These are phyloP conservation scores for Alternaria panax DNA, from an alignment of 2,329 filamentous ascomycete genomes.

Conservation along the genomic window DNA sequence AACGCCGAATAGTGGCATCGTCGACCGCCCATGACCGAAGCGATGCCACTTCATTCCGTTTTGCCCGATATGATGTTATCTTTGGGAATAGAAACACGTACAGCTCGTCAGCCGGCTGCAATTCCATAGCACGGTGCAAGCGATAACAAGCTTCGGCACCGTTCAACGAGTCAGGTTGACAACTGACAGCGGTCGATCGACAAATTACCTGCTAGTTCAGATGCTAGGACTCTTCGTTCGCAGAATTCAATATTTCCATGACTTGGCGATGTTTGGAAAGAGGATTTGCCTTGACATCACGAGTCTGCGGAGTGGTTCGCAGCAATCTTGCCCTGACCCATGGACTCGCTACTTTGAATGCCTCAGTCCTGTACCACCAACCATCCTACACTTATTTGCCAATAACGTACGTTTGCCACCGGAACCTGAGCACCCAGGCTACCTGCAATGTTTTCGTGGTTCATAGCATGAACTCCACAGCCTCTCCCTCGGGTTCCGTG, in stretches of 20 bases:
- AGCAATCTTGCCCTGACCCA: conserved; percentile 15
- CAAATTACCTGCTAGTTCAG: conserved; percentile 3
- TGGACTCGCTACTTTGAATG: conserved; percentile 18
- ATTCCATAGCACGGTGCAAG: background rate
- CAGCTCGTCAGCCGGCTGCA: background rate
- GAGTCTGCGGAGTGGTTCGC: conserved; percentile 1
- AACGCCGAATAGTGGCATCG: conserved; percentile 14
- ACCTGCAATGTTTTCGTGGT: conserved; percentile 13
- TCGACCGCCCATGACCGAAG: background rate
- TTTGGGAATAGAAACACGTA: background rate
- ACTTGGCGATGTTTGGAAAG: background rate
- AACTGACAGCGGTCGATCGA: conserved; percentile 27
- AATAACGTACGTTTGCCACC: conserved; percentile 17
- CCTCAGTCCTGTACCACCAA: conserved; percentile 24
- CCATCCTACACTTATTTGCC: conserved; percentile 31
- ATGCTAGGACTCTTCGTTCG: background rate
- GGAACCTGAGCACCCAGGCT: conserved; percentile 9
- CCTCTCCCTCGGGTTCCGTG: conserved; percentile 1
- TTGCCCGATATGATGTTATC: background rate
- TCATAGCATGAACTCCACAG: conserved; percentile 6
- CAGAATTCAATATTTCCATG: background rate
- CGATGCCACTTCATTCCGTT: conserved; percentile 8
- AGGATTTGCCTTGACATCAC: background rate
- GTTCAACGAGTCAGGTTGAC: conserved; percentile 28
- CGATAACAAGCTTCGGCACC: conserved; percentile 9